Base-by-base conservation (phyloP, 2,329 filamentous ascomycete species). In the Septoria linicola region DNA sequence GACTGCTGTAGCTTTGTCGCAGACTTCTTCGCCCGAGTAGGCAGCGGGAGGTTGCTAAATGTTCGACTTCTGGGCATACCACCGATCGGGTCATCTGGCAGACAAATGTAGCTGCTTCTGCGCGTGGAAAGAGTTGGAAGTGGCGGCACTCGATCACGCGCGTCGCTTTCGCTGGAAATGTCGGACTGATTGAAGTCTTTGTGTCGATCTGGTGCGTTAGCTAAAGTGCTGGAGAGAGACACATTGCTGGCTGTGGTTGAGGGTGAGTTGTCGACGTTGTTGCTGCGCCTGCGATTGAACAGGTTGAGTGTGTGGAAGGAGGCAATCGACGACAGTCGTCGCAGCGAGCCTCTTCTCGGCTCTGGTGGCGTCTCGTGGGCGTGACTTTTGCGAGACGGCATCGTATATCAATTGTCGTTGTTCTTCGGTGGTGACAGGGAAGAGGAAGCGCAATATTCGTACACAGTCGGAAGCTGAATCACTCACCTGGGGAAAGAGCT, bases 31-130 rank as follows among this genome's bases (percentile, higher is more conserved):
- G 52, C 51, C 41, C 59, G 55, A 8, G 57, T 58, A 1, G 66
- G 65, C n/a, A 67, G 34, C 4, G 65, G 63, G 14, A 70, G 56
- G 44, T 69, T 68, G 54, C 67, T 68, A 49, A 69, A 66, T 6
- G 68, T 69, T 20, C 63, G 58, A 52, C 67, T 69, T 39, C 65
- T 59, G 21, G 67, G 65, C 59, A 70, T 63, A 11, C 63, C 62
- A 2, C 61, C 63, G 41, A 62, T 58, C 10, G 66, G 62, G 36
- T 68, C 63, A 43, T 69, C 63, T 5, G 63, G 62, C 16, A 68
- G 48, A 32, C 64, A 61, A 27, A 68, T 57, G 54, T 68, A 68
- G 45, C 63, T 68, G 56, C 61, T 61, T n/a, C 60, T 58, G 8
- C 61, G 54, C 30, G 40, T 25, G n/a, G 54, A 52, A 10, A 40